Evolutionary conservation across 352 stramenopile genomes (phyloP).

Genomic region (Bremia lactucae): DNA sequence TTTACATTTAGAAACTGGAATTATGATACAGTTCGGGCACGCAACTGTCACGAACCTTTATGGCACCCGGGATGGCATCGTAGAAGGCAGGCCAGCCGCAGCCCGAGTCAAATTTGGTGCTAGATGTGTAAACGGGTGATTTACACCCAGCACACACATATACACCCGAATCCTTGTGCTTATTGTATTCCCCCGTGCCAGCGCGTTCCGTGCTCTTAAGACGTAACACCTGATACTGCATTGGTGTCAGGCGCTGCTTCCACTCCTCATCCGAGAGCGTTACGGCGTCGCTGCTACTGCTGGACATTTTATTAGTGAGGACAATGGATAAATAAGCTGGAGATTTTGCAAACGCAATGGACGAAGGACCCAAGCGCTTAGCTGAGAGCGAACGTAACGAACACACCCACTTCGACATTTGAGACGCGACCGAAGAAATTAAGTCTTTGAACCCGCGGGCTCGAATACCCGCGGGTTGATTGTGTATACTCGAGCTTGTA

Average conservation of each 20-base stretch:
- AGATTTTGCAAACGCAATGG: not conserved
- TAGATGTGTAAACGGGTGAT: conserved; percentile 79
- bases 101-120: conserved; percentile 85
- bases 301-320: conserved; percentile 36
- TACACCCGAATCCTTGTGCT: conserved; percentile 72
- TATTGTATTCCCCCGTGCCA: conserved; percentile 85
- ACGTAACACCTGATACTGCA: conserved; percentile 82
- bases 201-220: conserved; percentile 86
- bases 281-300: conserved; percentile 12
- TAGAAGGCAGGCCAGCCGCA: conserved; percentile 88
- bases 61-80: conserved; percentile 78
- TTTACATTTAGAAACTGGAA: not conserved
- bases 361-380: conserved; percentile 3
- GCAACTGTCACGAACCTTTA: conserved; percentile 34
- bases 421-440: conserved; percentile 13
- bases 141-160: conserved; percentile 86
- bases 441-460: not conserved
- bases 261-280: conserved; percentile 70
- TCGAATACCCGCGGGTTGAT: not conserved
- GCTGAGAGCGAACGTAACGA: conserved; percentile 12
- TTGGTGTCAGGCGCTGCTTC: conserved; percentile 62
- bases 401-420: conserved; percentile 21
- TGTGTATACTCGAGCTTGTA: no score
- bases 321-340: not conserved
- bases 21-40: not conserved